Evolutionary conservation across 2,329 filamentous ascomycete genomes (phyloP).

Genomic region (Pezicula rhizophila): DNA sequence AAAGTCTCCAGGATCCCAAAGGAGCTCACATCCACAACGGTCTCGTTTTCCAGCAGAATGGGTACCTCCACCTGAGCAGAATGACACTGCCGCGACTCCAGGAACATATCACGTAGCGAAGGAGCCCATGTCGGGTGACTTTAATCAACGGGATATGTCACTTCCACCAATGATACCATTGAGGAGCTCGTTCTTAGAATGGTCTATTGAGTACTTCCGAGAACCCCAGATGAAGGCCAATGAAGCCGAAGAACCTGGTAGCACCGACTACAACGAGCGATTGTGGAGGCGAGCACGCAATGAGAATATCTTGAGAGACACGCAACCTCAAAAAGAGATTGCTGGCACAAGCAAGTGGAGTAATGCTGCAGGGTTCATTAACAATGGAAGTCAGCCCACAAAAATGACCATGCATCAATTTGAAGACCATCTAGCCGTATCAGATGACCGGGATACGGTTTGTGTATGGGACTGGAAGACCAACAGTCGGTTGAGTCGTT

Average conservation of each 20-base stretch:
- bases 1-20: constrained; percentile 20
- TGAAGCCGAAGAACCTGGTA: constrained; percentile 93
- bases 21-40: constrained; percentile 21
- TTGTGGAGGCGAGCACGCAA: constrained; percentile 91
- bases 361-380: constrained; percentile 73
- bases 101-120: constrained; percentile 71
- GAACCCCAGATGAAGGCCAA: constrained; percentile 97
- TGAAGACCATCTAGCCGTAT: constrained; percentile 89
- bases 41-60: constrained; percentile 49
- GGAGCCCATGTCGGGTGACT: constrained; percentile 75
- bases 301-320: constrained; percentile 84
- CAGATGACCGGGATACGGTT: constrained; percentile 87
- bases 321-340: constrained; percentile 86
- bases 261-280: constrained; percentile 90
- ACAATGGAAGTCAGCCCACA: constrained; percentile 81
- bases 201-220: constrained; percentile 96
- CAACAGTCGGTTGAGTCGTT: constrained; percentile 68
- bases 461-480: constrained; percentile 91
- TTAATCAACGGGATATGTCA: constrained; percentile 54
- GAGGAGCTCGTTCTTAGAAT: constrained; percentile 80
- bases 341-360: constrained; percentile 86
- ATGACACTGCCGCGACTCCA: constrained; percentile 58
- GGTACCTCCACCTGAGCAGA: constrained; percentile 65
- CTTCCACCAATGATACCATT: constrained; percentile 65
- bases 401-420: constrained; percentile 98